Evolutionary conservation across 306 rosid species (phyloP), one percentile per base, ranked within the genome.

Genomic region (Ammopiptanthus mongolicus): DNA sequence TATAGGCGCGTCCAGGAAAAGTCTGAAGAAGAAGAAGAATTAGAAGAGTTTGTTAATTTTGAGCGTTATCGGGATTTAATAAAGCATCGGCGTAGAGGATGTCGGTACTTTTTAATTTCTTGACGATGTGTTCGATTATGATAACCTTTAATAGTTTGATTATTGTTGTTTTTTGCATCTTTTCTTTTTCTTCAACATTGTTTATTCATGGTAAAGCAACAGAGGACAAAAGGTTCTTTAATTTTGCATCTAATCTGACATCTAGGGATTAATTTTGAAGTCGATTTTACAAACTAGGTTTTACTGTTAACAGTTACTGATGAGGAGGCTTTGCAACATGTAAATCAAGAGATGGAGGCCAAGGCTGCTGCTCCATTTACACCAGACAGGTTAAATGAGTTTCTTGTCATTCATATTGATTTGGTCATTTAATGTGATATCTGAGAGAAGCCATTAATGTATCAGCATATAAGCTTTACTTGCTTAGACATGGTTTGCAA

Each of bases 71-170:
- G 97, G 95, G 99, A 95, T 92, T 95, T 95, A 89, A 79, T 95
- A 90, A 95, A 92, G 97, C 98, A 92, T 90, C 98, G 88, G 70
- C 97, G 95, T 85, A 93, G 99, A 95, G 99, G 99, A 95, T 95
- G 98, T 92, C 96, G 97, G 99, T 95, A 95, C 97, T 90, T 95
- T 85, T 91, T 86, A 41, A 78, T 85, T 81, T 87, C 68, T 25
- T 69, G 75, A 80, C 77, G 64, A 74, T 48, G 83, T 73, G 75
- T 81, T 84, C 78, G 81, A 81, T 71, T 81, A 84, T 46, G 46
- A 71, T 84, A 61, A 69, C 63, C 75, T 81, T 68, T 56, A 55
- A 68, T 65, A 63, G 56, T 53, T 53, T 76, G 50, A 34, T 60
- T 79, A 36, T 72, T 69, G 14, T 69, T 39, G 65, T 57, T 69